Evolutionary conservation across 176 grass and related monocot genomes (phyloP).

Genomic region (Areca catechu): DNA sequence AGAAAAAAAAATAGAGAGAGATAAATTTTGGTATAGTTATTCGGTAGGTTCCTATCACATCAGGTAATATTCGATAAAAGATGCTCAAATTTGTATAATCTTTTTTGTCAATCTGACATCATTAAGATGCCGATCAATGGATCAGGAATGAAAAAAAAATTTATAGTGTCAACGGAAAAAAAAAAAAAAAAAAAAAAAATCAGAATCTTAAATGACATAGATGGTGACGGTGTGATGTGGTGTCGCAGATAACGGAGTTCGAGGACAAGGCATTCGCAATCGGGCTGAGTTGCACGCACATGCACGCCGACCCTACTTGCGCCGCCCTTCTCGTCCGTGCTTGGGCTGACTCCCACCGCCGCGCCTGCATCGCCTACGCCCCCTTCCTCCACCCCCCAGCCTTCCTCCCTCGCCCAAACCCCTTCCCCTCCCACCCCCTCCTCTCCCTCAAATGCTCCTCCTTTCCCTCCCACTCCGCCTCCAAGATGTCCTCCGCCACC

Average conservation of each 20-base stretch:
- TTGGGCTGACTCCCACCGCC: constrained; percentile 68
- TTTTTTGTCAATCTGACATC: too few relatives aligned
- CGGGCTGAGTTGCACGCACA: constrained; percentile 63
- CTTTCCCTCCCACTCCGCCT: neutral
- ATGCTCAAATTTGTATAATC: too few relatives aligned
- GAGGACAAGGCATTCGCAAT: constrained; percentile 57
- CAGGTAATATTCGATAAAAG: too few relatives aligned
- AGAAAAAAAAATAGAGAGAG: too few relatives aligned
- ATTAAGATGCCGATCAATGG: too few relatives aligned
- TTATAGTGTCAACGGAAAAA: too few relatives aligned
- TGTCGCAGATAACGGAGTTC: constrained; percentile 71
- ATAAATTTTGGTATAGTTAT: too few relatives aligned
- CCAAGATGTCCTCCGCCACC: constrained; percentile 51
- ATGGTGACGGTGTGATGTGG: too few relatives aligned
- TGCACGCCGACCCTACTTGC: constrained; percentile 69
- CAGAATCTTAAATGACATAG: too few relatives aligned
- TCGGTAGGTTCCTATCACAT: too few relatives aligned
- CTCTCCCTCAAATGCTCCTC: constrained; percentile 33
- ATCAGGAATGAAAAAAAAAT: too few relatives aligned
- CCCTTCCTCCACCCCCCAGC: constrained; percentile 65
- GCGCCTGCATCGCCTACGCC: constrained; percentile 25
- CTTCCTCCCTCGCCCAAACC: constrained; percentile 11
- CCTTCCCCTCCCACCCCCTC: constrained; percentile 7
- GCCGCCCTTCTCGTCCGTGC: constrained; percentile 44
- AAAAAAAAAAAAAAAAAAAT: too few relatives aligned